Evolutionary conservation across 192 early-diverging fungal genomes (phyloP).

Genomic region (Spinellus fusiger): DNA sequence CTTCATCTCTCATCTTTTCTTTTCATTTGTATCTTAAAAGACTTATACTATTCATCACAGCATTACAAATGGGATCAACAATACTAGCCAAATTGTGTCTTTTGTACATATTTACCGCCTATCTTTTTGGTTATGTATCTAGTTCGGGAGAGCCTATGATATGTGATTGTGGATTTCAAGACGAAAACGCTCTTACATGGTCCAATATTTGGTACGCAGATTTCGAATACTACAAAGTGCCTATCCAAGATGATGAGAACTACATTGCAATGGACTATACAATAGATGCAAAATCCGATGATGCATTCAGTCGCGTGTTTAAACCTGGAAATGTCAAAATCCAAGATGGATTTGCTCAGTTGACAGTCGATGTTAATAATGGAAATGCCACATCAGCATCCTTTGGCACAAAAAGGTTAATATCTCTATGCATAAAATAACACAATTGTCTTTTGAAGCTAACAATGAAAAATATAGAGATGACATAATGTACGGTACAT

Average conservation of each 20-base stretch:
- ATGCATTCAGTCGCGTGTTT: conserved; percentile 13
- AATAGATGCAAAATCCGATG: conserved; percentile 2
- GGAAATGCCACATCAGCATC: conserved; percentile 12
- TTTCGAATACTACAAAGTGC: conserved; percentile 6
- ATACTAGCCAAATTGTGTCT: too few species aligned
- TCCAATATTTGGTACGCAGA: conserved; percentile 17
- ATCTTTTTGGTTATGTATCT: not conserved
- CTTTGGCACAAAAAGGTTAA: conserved; percentile 23
- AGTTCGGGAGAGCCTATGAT: conserved; percentile 11
- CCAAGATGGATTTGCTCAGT: not conserved
- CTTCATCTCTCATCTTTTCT: too few species aligned
- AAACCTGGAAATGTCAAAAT: conserved; percentile 9
- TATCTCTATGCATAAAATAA: not conserved
- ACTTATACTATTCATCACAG: too few species aligned
- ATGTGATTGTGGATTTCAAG: conserved; percentile 25
- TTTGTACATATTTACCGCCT: too few species aligned
- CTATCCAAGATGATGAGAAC: conserved; percentile 14
- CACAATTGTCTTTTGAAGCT: not conserved
- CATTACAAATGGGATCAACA: too few species aligned
- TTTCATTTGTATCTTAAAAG: too few species aligned
- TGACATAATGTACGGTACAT: conserved; percentile 30
- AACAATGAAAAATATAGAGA: not conserved
- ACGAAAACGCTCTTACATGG: conserved; percentile 18
- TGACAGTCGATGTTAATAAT: conserved; percentile 2
- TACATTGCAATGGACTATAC: conserved; percentile 22